A percentile compares a stretch with the other conserved stretches of the same genome.
Evolutionary conservation across 495 filamentous ascomycete species (phyloP).

Genomic region (Hypoxylon lienhwacheense): DNA sequence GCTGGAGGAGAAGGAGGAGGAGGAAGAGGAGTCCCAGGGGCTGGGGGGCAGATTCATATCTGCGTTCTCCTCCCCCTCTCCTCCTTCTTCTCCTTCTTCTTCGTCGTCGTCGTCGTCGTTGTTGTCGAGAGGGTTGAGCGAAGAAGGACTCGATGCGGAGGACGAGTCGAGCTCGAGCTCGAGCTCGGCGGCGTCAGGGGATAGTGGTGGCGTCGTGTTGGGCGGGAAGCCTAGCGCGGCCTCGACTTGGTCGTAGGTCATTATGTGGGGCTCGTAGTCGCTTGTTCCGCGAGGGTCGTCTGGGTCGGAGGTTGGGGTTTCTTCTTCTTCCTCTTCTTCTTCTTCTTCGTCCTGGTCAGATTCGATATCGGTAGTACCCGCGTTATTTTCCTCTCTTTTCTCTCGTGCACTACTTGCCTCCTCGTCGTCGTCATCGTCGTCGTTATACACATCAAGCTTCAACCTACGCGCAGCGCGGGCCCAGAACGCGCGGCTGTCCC

Average conservation of each 20-base stretch:
- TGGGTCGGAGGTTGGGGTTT: constrained; percentile 24
- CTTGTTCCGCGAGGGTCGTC: constrained; percentile 23
- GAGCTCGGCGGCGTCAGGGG: no score
- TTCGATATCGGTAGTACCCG: constrained; percentile 29
- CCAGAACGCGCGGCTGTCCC: constrained; percentile 59
- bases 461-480: constrained; percentile 60
- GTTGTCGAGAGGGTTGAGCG: no score
- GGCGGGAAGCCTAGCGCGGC: constrained; percentile 41
- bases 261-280: constrained; percentile 25
- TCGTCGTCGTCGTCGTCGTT: background rate
- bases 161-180: constrained; percentile 16
- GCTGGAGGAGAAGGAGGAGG: no score
- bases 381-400: constrained; percentile 5
- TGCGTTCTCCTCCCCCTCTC: background rate
- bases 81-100: constrained; percentile 18
- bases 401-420: background rate
- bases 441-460: constrained; percentile 52
- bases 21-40: no score
- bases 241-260: constrained; percentile 62
- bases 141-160: no score
- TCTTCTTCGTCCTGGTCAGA: constrained; percentile 12
- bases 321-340: constrained; percentile 19
- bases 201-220: background rate
- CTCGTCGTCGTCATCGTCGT: constrained; percentile 10
- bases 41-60: constrained; percentile 3